Percentiles rank a stretch among this genome's conserved stretches.
phyloP scores from a whole-genome alignment of 2,329 filamentous ascomycete species.

The Lasiodiplodia sp. region DNA sequence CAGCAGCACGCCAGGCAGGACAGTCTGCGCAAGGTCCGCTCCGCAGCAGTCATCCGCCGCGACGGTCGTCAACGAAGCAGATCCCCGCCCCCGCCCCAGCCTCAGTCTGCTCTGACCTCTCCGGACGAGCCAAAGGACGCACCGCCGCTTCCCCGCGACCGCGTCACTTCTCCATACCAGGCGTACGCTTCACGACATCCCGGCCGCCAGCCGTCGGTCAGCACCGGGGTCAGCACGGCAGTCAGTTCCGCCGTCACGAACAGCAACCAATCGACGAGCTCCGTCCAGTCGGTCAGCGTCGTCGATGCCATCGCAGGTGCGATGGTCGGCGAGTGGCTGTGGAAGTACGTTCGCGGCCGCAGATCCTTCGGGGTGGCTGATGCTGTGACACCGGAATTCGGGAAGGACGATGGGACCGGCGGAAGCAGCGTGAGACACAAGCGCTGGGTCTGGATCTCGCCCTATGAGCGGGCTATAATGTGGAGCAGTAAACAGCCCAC shows the following conservation, averaged over 20 bases:
- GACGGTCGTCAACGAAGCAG: conserved; percentile 72
- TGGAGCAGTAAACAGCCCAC: conserved; percentile 98
- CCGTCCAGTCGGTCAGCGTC: conserved; percentile 75
- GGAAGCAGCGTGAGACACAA: conserved; percentile 79
- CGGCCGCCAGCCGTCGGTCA: conserved; percentile 65
- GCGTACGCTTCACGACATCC: conserved; percentile 46
- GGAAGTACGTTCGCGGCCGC: conserved; percentile 84
- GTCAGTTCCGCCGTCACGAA: conserved; percentile 47
- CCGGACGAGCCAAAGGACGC: conserved; percentile 70
- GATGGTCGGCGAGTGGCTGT: conserved; percentile 99
- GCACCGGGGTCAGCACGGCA: conserved; percentile 58
- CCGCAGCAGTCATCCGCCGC: conserved; percentile 74
- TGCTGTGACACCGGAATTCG: conserved; percentile 66
- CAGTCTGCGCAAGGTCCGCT: conserved; percentile 82
- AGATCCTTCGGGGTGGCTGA: conserved; percentile 89
- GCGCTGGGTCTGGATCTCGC: conserved; percentile 97
- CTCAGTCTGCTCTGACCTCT: conserved; percentile 21
- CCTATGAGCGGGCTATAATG: conserved; percentile 93
- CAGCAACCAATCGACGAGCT: conserved; percentile 50
- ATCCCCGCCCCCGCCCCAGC: conserved; percentile 40
- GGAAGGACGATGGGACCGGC: conserved; percentile 38
- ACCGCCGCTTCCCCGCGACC: conserved; percentile 77
- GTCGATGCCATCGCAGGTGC: conserved; percentile 97
- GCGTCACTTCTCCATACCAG: conserved; percentile 65
- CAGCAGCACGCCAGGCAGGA: conserved; percentile 62